These are phyloP conservation scores for Xerocomus minutiporus DNA, from an alignment of 1,284 basidiomycete genomes.

Conservation along the genomic window DNA sequence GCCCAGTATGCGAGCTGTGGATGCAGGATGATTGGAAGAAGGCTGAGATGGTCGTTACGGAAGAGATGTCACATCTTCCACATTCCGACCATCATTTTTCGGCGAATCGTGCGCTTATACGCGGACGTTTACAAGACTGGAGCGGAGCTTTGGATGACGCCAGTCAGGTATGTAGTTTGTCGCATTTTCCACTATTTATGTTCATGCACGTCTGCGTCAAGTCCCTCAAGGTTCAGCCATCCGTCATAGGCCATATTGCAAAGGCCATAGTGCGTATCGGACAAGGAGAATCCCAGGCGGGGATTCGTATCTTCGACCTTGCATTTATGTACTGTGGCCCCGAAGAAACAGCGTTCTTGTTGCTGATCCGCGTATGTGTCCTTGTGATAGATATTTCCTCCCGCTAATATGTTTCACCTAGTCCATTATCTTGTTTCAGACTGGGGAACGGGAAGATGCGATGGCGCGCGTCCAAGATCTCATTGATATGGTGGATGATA, in stretches of 20 bases:
- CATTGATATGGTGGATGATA: background rate
- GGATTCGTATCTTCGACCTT: slow-evolving; percentile 5
- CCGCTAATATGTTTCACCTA: background rate
- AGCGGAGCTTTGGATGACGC: slow-evolving; percentile 1
- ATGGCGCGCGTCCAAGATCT: slow-evolving; percentile 2
- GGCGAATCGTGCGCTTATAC: slow-evolving; percentile 4
- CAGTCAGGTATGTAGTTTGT: background rate
- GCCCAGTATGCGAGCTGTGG: background rate
- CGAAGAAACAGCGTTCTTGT: slow-evolving; percentile 8
- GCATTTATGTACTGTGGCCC: slow-evolving; percentile 2
- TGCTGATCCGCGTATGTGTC: slow-evolving; percentile 9
- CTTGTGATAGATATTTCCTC: background rate
- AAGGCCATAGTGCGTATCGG: slow-evolving; percentile 4
- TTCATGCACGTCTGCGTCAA: background rate
- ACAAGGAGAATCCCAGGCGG: background rate
- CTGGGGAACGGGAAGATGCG: slow-evolving; percentile 1
- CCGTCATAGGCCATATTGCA: slow-evolving; percentile 4
- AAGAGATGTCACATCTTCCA: background rate
- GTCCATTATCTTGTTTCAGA: slow-evolving; percentile 2
- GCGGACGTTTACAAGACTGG: slow-evolving; percentile 2
- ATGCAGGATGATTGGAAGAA: background rate
- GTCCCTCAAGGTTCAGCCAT: slow-evolving; percentile 3
- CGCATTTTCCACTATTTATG: background rate
- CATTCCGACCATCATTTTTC: background rate
- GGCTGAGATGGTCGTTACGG: background rate